Conservation (phyloP, 169 alveolate genomes). For the Theileria sp. region DNA sequence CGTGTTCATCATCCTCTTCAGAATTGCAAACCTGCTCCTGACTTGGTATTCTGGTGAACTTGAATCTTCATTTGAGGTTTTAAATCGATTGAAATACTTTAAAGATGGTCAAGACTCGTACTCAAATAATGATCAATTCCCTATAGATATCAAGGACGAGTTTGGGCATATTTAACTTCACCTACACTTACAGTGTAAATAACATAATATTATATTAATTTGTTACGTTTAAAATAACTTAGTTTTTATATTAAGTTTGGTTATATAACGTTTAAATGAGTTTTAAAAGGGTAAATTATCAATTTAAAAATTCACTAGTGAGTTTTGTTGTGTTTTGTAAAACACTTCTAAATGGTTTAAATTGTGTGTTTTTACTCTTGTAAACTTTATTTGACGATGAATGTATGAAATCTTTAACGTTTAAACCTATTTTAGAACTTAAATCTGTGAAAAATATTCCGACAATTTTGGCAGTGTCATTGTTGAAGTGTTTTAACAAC, state of each 20-base stretch:
- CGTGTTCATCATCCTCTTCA: background rate
- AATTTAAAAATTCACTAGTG: background rate
- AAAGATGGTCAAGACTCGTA: background rate
- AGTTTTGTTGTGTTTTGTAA: conserved; percentile 4
- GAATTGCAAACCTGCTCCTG: conserved; percentile 5
- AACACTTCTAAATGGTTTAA: background rate
- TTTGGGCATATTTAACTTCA: conserved; percentile 6
- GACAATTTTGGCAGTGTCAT: conserved; percentile 46
- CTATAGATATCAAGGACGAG: conserved; percentile 14
- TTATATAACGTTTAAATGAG: background rate
- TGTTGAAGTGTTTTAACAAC: conserved; percentile 51
- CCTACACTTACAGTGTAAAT: background rate
- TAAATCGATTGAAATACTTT: background rate
- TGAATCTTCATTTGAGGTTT: conserved; percentile 11
- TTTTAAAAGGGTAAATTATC: background rate
- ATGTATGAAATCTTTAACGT: conserved; percentile 40
- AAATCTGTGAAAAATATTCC: conserved; percentile 50
- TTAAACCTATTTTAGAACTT: conserved; percentile 14
- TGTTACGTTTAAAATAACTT: background rate
- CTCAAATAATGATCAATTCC: conserved; percentile 4
- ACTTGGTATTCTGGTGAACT: conserved; percentile 19
- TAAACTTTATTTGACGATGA: background rate
- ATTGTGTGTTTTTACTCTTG: conserved; percentile 6
- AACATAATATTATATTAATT: background rate
- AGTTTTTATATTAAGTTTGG: background rate